A percentile compares a stretch with the other conserved stretches of the same genome.
Conservation (phyloP, 2,329 filamentous ascomycete species). For the Thielaviopsis punctulata region DNA sequence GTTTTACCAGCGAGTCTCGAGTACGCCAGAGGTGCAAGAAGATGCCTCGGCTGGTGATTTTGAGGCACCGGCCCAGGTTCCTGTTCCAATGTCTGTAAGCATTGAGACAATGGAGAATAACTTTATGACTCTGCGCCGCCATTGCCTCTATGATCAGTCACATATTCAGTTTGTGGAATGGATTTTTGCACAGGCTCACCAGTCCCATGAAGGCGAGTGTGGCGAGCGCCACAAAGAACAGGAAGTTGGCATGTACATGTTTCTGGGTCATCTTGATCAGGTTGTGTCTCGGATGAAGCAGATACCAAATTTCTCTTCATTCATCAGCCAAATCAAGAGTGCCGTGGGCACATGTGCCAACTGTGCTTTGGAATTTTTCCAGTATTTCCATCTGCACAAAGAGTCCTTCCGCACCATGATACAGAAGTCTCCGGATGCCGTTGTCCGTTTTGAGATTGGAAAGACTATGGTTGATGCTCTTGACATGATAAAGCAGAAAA, state of each 20-base stretch:
- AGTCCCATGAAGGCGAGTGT: conserved; percentile 14
- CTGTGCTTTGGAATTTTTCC: conserved; percentile 41
- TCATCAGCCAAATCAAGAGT: conserved; percentile 31
- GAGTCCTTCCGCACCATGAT: conserved; percentile 47
- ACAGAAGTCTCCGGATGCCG: conserved; percentile 38
- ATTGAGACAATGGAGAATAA: conserved; percentile 57
- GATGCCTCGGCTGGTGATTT: conserved; percentile 6
- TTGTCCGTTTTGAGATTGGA: conserved; percentile 36
- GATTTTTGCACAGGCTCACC: conserved; percentile 39
- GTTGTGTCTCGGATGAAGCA: conserved; percentile 58
- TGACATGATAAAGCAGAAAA: conserved; percentile 29
- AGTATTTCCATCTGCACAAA: conserved; percentile 40
- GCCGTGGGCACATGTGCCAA: conserved; percentile 32
- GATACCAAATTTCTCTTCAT: conserved; percentile 39
- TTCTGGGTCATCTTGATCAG: conserved; percentile 55
- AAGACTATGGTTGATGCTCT: conserved; percentile 36
- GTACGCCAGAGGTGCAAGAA: conserved; percentile 32
- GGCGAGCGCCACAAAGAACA: conserved; percentile 27
- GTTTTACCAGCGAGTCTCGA: conserved; percentile 74
- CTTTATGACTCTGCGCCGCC: conserved; percentile 52
- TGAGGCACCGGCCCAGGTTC: conserved; percentile 24
- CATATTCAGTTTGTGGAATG: conserved; percentile 51
- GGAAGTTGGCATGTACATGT: conserved; percentile 34
- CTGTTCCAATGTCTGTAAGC: conserved; percentile 28
- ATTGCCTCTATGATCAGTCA: conserved; percentile 60